Base-by-base conservation (phyloP, 371 early-diverging fungal species). In the Mortierella polycephala region DNA sequence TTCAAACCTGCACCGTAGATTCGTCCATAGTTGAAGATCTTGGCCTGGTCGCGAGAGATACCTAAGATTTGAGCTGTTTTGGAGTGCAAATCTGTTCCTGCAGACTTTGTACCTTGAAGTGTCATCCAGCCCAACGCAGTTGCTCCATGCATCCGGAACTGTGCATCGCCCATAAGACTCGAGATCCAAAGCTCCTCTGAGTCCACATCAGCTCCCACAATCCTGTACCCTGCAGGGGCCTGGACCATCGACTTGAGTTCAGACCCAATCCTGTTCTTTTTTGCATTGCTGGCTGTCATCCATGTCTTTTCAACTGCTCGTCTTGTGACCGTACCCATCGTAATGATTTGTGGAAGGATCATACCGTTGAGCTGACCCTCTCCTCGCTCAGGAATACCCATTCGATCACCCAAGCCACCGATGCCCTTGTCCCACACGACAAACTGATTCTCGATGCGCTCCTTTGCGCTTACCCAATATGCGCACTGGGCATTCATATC, bases 81-180 rank as follows among this genome's bases (percentile, higher is more conserved):
- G 2, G 98, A 96, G 71, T 99, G 99, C 68, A 98, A 68, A 85
- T 99, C 99, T 0, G 98, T 97, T 2, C 93, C 94, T 18, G 89
- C 92, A 0, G 91, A 71, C 82, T 98, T 99, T 0, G 92, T 90
- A 0, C 99, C 99, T 82, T 98, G 96, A 58, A 99, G 75, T 4
- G 96, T 97, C 98, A 98, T 98, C 93, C 96, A 99, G 1, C 99
- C 98, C 16, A 99, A 81, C 0, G 98, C 96, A 0, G 97, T 95
- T 0, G 94, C 93, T 8, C 99, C 99, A 73, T 97, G 97, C 72
- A 92, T 89, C 12, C 94, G 88, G 75, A 99, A 96, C 83, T 97
- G 97, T 7, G 96, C 87, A 82, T 98, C 99, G 20, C 98, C 98
- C 69, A 99, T 89, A 12, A 98, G 75, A 77, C 94, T 93, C 5